A percentile compares a stretch with the other conserved stretches of the same genome.
Conservation (phyloP, 495 filamentous ascomycete species). For the Penicillium pancosmium region DNA sequence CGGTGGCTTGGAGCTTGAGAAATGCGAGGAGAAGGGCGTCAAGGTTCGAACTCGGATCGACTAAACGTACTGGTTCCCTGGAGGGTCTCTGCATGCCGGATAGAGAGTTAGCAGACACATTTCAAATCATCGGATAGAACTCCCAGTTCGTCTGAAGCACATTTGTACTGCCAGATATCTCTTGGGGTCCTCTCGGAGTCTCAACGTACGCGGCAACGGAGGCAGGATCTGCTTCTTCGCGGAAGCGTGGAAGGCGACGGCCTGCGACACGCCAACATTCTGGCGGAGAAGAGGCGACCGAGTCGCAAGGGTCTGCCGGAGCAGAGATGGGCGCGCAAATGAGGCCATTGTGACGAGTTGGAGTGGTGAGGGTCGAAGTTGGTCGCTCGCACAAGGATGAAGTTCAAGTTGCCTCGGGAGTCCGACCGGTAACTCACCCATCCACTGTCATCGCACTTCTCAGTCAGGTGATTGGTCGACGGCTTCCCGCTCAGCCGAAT, state of each 20-base stretch:
- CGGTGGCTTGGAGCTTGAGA: constrained; percentile 1
- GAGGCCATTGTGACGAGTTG: constrained; percentile 45
- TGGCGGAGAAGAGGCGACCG: constrained; percentile 41
- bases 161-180: not conserved
- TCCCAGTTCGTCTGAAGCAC: not conserved
- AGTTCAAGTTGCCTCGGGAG: constrained; percentile 53
- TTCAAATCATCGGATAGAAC: not conserved
- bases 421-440: constrained; percentile 34
- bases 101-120: constrained; percentile 26
- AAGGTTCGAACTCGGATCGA: constrained; percentile 9
- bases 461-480: constrained; percentile 45
- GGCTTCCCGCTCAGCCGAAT: constrained; percentile 47
- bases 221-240: constrained; percentile 68
- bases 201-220: constrained; percentile 64
- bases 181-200: constrained; percentile 6
- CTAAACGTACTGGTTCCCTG: constrained; percentile 72
- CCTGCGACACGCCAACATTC: constrained; percentile 47
- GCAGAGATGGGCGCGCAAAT: constrained; percentile 44
- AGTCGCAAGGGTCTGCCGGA: constrained; percentile 44
- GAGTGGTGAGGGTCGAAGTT: constrained; percentile 26
- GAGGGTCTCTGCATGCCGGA: constrained; percentile 62
- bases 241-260: constrained; percentile 75
- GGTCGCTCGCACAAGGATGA: constrained; percentile 37
- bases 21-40: constrained; percentile 9
- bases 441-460: constrained; percentile 42